Percentiles rank a stretch among this genome's conserved stretches.
These are phyloP conservation scores for Pestalotiopsis sp. DNA, from an alignment of 2,329 filamentous ascomycete species.

Conservation along the genomic window DNA sequence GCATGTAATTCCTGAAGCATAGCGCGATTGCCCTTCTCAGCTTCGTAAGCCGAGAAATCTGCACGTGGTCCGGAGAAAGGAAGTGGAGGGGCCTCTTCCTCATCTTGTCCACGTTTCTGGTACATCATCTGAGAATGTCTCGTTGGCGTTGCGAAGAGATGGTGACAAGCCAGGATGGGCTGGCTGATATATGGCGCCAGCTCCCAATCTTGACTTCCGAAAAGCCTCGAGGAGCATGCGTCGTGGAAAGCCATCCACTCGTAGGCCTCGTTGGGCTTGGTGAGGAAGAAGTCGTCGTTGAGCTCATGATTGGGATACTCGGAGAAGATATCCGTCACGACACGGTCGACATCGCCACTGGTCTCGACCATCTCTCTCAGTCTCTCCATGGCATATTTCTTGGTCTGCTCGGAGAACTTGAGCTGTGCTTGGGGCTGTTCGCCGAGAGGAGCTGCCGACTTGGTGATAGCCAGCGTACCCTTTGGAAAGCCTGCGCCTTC, in stretches of 20 bases:
- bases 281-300: conserved; percentile 89
- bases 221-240: conserved; percentile 71
- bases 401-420: conserved; percentile 72
- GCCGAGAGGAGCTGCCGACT: conserved; percentile 43
- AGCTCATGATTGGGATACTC: conserved; percentile 86
- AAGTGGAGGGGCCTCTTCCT: conserved; percentile 56
- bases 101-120: conserved; percentile 47
- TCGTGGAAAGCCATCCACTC: conserved; percentile 79
- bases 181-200: conserved; percentile 84
- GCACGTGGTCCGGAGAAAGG: conserved; percentile 84
- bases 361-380: conserved; percentile 78
- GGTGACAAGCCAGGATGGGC: conserved; percentile 85
- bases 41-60: conserved; percentile 80
- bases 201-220: conserved; percentile 90
- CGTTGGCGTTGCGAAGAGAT: conserved; percentile 79
- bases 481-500: conserved; percentile 79
- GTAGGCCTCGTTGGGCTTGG: conserved; percentile 75
- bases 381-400: conserved; percentile 72
- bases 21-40: conserved; percentile 76
- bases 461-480: conserved; percentile 43
- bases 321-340: conserved; percentile 82
- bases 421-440: conserved; percentile 63
- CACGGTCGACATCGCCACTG: conserved; percentile 76
- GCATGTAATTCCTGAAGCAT: conserved; percentile 74
- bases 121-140: conserved; percentile 46